Evolutionary conservation across 2,329 filamentous ascomycete species (phyloP).

Genomic region (Sporothrix euskadiensis): DNA sequence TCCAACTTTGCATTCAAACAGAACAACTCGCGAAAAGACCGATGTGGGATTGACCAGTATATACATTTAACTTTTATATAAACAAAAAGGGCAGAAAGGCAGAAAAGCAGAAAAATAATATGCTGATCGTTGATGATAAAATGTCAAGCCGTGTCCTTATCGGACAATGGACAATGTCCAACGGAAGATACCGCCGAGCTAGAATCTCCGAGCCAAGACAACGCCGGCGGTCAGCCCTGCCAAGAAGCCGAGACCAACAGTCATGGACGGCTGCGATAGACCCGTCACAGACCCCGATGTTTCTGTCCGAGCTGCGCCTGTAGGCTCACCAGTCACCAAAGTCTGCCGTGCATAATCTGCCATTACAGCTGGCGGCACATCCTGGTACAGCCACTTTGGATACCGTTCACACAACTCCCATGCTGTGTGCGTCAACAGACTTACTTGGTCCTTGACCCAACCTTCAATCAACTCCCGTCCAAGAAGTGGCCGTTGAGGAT

Average conservation of each 20-base stretch:
- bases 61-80: too few species aligned
- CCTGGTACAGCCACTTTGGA: neutral
- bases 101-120: too few species aligned
- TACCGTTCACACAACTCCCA: slow-evolving; percentile 28
- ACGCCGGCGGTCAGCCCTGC: neutral
- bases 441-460: slow-evolving; percentile 29
- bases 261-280: neutral
- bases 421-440: slow-evolving; percentile 24
- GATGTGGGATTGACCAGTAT: too few species aligned
- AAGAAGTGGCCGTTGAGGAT: slow-evolving; percentile 2
- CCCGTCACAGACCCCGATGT: too few species aligned
- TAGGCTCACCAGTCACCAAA: neutral
- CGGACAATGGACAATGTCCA: neutral
- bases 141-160: too few species aligned
- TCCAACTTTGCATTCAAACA: neutral
- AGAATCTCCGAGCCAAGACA: neutral
- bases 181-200: neutral
- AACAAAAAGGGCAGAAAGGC: too few species aligned
- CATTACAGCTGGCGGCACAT: neutral
- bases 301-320: neutral
- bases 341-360: neutral
- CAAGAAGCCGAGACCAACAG: neutral
- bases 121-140: too few species aligned
- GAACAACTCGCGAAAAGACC: too few species aligned
- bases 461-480: slow-evolving; percentile 25